phyloP scores from a whole-genome alignment of 768 basidiomycete species.

The Tubosaeta brunneosetosa region DNA sequence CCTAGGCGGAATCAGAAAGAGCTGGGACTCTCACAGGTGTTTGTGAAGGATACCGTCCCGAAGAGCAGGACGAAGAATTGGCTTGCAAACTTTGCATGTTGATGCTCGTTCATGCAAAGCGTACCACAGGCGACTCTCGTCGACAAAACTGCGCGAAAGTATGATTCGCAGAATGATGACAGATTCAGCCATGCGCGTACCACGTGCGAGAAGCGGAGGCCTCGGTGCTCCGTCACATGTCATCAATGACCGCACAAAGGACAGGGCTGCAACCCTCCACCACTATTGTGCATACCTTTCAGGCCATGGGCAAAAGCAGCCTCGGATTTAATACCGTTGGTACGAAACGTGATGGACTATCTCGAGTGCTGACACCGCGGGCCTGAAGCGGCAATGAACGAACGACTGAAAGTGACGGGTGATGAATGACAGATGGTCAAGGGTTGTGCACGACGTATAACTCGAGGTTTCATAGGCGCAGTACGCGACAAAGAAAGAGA shows the following conservation, averaged over 20 bases:
- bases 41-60: neutral
- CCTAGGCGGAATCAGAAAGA: neutral
- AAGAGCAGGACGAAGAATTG: neutral
- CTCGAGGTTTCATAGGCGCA: neutral
- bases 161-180: neutral
- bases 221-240: neutral
- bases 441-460: neutral
- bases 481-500: neutral
- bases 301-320: neutral
- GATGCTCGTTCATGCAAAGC: no score
- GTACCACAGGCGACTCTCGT: neutral
- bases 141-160: neutral
- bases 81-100: neutral
- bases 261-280: slow-evolving; percentile 6
- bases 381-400: neutral
- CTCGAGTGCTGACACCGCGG: neutral
- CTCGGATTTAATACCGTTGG: slow-evolving; percentile 1
- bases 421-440: neutral
- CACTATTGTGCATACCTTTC: neutral
- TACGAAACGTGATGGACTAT: slow-evolving; percentile 2
- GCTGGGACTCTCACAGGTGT: neutral
- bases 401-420: neutral
- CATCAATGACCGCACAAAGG: slow-evolving; percentile 6
- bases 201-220: slow-evolving; percentile 1
- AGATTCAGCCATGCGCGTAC: neutral